Evolutionary conservation across 2,329 filamentous ascomycete genomes (phyloP), one percentile per base, ranked within the genome.

Genomic region (Diaporthe ampelina): DNA sequence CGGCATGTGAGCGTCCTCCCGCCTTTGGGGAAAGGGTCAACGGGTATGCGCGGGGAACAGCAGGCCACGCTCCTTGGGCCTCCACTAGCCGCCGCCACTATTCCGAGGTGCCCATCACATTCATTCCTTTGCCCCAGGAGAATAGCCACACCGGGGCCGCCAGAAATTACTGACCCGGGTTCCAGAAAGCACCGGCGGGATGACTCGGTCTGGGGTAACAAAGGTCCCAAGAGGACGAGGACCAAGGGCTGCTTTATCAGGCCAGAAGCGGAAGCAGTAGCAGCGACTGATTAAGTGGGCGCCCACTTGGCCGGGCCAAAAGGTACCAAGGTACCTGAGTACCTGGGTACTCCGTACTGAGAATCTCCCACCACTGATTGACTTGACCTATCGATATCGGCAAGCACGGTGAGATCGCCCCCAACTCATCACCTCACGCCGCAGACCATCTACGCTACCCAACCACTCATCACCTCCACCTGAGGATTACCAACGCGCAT

Each of bases 1-100:
- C 68, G 74, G 74, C 72, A 72, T 76, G 56, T 63, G 65, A 59
- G 70, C 35, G n/a, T 58, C 21, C 50, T 50, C 45, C 32, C 48
- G 45, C 54, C 26, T 26, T 48, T 35, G 58, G 43, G 57, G 29
- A 40, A 50, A 67, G 29, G 61, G 61, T 35, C 45, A 19, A 35
- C 59, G 59, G 59, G 40, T 65, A 35, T 65, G 59, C 26, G 40
- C 59, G 59, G 59, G 43, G 59, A 65, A 29, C 19, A 32, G 43
- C 11, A 43, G n/a, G 43, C n/a, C 26, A 32, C 29, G 13, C 56
- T 13, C 37, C 61, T 69, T 76, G 58, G 69, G 48, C 61, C 74
- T 74, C 52, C 40, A 50, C 35, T 74, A 76, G 32, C 74, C 74
- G 74, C 72, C 57, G 65, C 58, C 65, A 70, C 32, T 52, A 40